These are phyloP conservation scores for Suillus decipiens DNA, from an alignment of 768 basidiomycete species.

Conservation along the genomic window DNA sequence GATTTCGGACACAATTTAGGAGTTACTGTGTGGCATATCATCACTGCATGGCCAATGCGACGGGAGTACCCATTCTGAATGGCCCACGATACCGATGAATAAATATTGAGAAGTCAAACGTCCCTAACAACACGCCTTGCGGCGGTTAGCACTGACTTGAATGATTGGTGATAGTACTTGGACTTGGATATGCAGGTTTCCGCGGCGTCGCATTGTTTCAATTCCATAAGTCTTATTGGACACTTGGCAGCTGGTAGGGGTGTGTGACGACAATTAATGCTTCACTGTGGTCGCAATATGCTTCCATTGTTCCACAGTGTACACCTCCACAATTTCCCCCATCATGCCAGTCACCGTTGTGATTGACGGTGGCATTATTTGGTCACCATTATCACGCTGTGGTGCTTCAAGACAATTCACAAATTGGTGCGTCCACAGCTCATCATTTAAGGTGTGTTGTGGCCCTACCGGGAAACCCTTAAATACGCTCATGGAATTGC, in stretches of 20 bases:
- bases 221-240: background rate
- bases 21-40: no score
- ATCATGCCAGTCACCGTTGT: no score
- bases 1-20: no score
- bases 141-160: background rate
- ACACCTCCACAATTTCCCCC: background rate
- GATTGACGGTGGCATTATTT: background rate
- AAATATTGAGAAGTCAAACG: no score
- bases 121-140: background rate
- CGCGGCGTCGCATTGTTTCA: background rate
- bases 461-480: background rate
- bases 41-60: no score
- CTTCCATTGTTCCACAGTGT: background rate
- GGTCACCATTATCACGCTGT: background rate
- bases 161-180: background rate
- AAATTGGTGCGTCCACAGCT: slow-evolving; percentile 14
- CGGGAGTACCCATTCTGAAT: no score
- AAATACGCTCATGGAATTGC: background rate
- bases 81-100: no score
- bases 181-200: background rate
- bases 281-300: no score
- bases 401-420: background rate
- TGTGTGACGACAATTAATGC: background rate
- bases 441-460: background rate
- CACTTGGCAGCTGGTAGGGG: background rate